Evolutionary conservation across 2,329 filamentous ascomycete genomes (phyloP).

Genomic region (Monilinia laxa): DNA sequence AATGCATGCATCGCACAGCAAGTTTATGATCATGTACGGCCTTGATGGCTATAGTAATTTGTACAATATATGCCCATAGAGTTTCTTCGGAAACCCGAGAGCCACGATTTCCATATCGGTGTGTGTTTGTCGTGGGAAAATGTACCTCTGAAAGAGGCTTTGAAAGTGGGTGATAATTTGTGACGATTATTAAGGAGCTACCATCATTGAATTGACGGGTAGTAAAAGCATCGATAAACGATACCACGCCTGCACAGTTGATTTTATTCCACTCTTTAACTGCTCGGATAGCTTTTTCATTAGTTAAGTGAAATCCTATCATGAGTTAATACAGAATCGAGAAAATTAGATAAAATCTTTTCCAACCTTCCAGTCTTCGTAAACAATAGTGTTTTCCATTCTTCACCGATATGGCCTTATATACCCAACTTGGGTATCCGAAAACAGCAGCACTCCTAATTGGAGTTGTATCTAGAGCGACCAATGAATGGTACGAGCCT

Average conservation of each 20-base stretch:
- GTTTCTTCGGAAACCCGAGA: conserved; percentile 64
- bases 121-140: conserved; percentile 45
- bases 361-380: conserved; percentile 73
- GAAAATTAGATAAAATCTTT: neutral
- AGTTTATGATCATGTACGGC: conserved; percentile 78
- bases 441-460: conserved; percentile 78
- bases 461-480: conserved; percentile 79
- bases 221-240: conserved; percentile 88
- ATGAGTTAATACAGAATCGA: conserved; percentile 3
- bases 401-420: conserved; percentile 87
- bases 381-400: conserved; percentile 88
- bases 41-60: conserved; percentile 84
- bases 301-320: conserved; percentile 77
- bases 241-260: conserved; percentile 77
- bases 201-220: conserved; percentile 83
- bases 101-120: conserved; percentile 43
- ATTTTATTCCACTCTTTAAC: conserved; percentile 90
- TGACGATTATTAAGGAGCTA: conserved; percentile 90
- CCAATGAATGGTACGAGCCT: conserved; percentile 88
- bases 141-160: conserved; percentile 88
- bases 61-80: conserved; percentile 89
- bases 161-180: conserved; percentile 87
- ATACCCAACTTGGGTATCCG: conserved; percentile 89
- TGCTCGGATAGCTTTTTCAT: conserved; percentile 81
- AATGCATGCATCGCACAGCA: conserved; percentile 81